Evolutionary conservation across 345 rosid genomes (phyloP), one percentile per base, ranked within the genome.

Genomic region (Clarkia xantiana): DNA sequence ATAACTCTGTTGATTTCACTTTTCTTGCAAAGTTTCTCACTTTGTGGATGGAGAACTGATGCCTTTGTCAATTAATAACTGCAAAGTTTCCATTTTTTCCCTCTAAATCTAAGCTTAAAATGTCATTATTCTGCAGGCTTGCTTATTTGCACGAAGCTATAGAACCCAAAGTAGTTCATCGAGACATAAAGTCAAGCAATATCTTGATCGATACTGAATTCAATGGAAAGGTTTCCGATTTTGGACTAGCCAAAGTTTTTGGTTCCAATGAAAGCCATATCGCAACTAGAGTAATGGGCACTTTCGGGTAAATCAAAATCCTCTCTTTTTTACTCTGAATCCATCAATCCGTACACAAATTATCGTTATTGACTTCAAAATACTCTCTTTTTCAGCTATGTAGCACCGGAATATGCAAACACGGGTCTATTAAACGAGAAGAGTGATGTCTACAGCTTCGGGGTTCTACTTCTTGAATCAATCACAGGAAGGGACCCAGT

Each of bases 241-340:
- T 91, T 67, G 98, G 96, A 29, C 58, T 91, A 67, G 98, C 96
- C 51, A 91, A 91, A 77, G 88, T 91, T 60, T 59, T 91, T 63
- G 96, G 49, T 57, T 71, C 96, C 0, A 79, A 83, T 45, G 89
- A 91, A 65, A 91, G 93, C 68, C 96, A 86, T 65, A 75, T 91
- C 61, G 79, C 94, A 9, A 86, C 98, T 40, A 73, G 96, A 73
- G 98, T 91, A 44, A 91, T 91, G 96, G 98, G 98, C 44, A 91
- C 98, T 47, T 83, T 91, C 67, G 98, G 98, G 98, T 91, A 78
- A 15, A 73, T 53, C 44, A 49, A 18, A 18, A 56, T 49, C 46
- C 12, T 57, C 39, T 17, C 16, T 38, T 53, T 40, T 59, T 52
- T 39, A 29, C 20, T 4, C 4, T 12, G 2, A 10, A 34, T 44